phyloP scores from a whole-genome alignment of 1,139 yeast species.

The Sugiyamaella paludigena region DNA sequence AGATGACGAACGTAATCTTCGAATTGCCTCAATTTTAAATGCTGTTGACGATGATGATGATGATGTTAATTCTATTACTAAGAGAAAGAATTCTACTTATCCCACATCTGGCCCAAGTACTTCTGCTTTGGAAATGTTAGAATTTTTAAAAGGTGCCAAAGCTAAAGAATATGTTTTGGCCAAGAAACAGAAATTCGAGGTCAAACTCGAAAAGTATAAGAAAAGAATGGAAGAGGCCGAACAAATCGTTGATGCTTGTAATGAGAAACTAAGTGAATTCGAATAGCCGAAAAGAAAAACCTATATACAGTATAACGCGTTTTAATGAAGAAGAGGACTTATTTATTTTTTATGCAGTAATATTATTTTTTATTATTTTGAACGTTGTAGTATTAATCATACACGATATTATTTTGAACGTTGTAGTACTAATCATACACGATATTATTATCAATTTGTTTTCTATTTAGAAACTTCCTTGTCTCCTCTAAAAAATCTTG shows the following conservation, averaged over 20 bases:
- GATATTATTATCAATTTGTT: too few relatives aligned
- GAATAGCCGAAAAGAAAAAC: slow-evolving; percentile 7
- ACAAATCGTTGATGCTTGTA: slow-evolving; percentile 30
- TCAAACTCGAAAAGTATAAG: slow-evolving; percentile 32
- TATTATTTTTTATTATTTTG: slow-evolving; percentile 5
- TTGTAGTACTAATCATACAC: too few relatives aligned
- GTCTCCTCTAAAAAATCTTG: too few relatives aligned
- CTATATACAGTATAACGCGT: neutral
- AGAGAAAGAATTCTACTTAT: neutral
- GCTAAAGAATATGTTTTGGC: slow-evolving; percentile 35
- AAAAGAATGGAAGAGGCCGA: slow-evolving; percentile 30
- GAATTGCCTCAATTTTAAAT: slow-evolving; percentile 27
- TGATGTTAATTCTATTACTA: slow-evolving; percentile 1
- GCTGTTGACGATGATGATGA: slow-evolving; percentile 13
- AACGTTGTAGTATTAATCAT: neutral
- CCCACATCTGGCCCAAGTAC: neutral
- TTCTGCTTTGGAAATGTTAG: slow-evolving; percentile 30
- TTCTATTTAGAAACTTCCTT: too few relatives aligned
- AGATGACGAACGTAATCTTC: slow-evolving; percentile 18
- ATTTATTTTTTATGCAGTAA: neutral
- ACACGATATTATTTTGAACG: too few relatives aligned
- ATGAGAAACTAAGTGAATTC: slow-evolving; percentile 26
- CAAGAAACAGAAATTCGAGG: slow-evolving; percentile 35
- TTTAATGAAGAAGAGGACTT: neutral
- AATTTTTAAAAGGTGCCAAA: slow-evolving; percentile 29